A percentile compares a stretch with the other conserved stretches of the same genome.
Conservation (phyloP, 2,329 filamentous ascomycete species). For the Ceratocystis harringtonii region DNA sequence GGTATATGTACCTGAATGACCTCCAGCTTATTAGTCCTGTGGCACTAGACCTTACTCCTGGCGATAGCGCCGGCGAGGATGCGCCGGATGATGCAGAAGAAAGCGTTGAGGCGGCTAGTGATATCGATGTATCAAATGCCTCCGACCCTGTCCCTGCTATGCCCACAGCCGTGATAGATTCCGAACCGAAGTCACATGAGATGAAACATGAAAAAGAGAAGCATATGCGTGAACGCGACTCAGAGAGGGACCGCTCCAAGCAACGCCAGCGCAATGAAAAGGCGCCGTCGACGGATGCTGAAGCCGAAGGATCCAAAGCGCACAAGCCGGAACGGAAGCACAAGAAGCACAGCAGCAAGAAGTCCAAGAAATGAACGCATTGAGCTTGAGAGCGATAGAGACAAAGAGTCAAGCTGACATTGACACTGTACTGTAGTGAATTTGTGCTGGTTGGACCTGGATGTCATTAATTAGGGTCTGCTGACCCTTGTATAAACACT, state of each 20-base stretch:
- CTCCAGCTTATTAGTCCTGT: slow-evolving; percentile 39
- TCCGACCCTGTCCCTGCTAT: background rate
- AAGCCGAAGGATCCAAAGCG: background rate
- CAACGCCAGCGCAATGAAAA: background rate
- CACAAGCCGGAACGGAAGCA: slow-evolving; percentile 7
- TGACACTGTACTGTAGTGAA: background rate
- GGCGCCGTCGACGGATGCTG: background rate
- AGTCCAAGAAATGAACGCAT: background rate
- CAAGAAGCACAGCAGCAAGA: slow-evolving; percentile 10
- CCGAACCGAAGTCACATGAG: background rate
- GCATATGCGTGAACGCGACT: slow-evolving; percentile 10
- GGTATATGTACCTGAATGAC: slow-evolving; percentile 95
- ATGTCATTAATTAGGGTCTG: background rate
- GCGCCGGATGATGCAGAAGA: background rate
- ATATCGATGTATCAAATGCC: background rate
- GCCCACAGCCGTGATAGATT: background rate
- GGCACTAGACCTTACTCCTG: slow-evolving; percentile 9
- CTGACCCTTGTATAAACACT: background rate
- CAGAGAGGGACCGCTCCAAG: slow-evolving; percentile 4
- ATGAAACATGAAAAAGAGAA: slow-evolving; percentile 11
- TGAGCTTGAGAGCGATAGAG: background rate
- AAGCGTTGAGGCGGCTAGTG: background rate
- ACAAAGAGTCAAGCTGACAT: background rate
- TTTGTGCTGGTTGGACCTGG: background rate
- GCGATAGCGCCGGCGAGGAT: background rate